phyloP scores from a whole-genome alignment of 345 rosid species.

The Eucalyptus decipiens region DNA sequence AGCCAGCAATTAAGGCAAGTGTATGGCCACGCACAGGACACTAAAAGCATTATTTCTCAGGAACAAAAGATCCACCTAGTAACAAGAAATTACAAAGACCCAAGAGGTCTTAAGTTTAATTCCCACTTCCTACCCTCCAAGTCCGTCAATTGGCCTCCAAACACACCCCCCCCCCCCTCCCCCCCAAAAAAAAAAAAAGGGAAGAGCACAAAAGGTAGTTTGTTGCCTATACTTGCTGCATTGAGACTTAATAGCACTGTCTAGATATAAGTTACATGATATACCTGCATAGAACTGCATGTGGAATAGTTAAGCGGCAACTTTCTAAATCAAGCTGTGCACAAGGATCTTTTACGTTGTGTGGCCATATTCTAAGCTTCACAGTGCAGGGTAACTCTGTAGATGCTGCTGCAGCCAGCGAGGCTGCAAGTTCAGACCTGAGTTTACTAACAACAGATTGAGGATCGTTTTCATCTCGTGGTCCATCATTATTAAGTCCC shows the following conservation, averaged over 20 bases:
- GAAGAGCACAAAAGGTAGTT: not conserved
- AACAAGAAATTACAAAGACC: not conserved
- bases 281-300: conserved; percentile 98
- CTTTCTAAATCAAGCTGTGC: conserved; percentile 44
- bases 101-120: not conserved
- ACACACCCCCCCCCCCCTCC: not conserved
- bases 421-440: conserved; percentile 64
- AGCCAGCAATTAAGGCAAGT: not conserved
- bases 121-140: not conserved
- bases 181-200: not conserved
- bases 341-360: conserved; percentile 66
- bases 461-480: conserved; percentile 15
- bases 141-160: not conserved
- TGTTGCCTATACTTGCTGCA: not conserved
- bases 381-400: conserved; percentile 97
- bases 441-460: conserved; percentile 55
- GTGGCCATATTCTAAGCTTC: conserved; percentile 84
- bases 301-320: conserved; percentile 68
- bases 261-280: not conserved
- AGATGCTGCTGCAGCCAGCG: conserved; percentile 73
- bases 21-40: not conserved
- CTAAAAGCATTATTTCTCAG: not conserved
- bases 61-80: not conserved
- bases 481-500: conserved; percentile 9
- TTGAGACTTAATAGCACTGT: not conserved